Evolutionary conservation across 2,329 filamentous ascomycete genomes (phyloP).

Genomic region (Annulohypoxylon truncatum): DNA sequence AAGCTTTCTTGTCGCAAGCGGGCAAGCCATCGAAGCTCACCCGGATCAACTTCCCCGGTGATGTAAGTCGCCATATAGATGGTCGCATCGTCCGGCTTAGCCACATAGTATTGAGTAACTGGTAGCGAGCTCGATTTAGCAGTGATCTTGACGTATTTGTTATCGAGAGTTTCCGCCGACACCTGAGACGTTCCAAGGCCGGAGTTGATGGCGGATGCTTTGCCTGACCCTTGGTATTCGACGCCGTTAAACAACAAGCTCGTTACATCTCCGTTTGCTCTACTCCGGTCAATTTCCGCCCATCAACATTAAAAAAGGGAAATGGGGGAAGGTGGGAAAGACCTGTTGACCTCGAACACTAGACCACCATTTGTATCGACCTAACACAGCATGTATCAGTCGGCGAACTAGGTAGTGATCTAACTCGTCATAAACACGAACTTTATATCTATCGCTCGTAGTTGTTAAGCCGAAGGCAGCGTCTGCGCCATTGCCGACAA

Average conservation of each 20-base stretch:
- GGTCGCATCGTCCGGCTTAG: slow-evolving; percentile 32
- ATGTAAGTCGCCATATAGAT: slow-evolving; percentile 38
- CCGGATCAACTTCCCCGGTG: slow-evolving; percentile 35
- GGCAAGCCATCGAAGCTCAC: slow-evolving; percentile 35
- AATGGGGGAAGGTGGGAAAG: neutral
- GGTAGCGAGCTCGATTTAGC: slow-evolving; percentile 26
- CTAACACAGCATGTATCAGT: neutral
- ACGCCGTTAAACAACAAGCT: slow-evolving; percentile 30
- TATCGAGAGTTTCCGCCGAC: slow-evolving; percentile 22
- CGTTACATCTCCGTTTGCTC: slow-evolving; percentile 30
- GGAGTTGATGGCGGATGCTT: slow-evolving; percentile 33
- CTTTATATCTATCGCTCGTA: slow-evolving; percentile 27
- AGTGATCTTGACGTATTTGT: slow-evolving; percentile 35
- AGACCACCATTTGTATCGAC: slow-evolving; percentile 36
- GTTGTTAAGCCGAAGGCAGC: slow-evolving; percentile 32
- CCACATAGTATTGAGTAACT: slow-evolving; percentile 36
- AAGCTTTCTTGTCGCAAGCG: slow-evolving; percentile 21
- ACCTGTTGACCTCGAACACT: slow-evolving; percentile 36
- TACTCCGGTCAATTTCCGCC: slow-evolving; percentile 1
- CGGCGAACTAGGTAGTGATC: neutral
- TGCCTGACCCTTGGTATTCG: slow-evolving; percentile 31
- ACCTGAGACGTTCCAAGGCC: slow-evolving; percentile 33
- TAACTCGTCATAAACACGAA: neutral
- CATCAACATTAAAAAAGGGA: neutral
- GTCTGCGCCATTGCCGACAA: slow-evolving; percentile 10